phyloP scores from a whole-genome alignment of 106 monocot genomes.

The Allium cepa region DNA sequence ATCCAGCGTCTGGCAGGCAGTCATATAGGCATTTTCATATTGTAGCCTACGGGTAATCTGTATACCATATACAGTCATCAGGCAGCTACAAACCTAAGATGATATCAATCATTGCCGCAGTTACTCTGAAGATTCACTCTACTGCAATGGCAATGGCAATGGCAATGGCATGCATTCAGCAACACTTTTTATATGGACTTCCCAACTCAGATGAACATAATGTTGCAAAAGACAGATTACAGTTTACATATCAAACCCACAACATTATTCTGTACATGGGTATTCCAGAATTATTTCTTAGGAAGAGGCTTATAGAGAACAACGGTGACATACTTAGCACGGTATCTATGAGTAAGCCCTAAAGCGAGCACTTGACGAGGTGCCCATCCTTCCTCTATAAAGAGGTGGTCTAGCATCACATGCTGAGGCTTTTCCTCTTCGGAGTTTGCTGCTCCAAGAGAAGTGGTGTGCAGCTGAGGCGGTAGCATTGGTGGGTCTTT shows the following conservation, averaged over 20 bases:
- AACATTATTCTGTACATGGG: background rate
- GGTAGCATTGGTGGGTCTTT: constrained; percentile 54
- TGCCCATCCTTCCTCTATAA: constrained; percentile 78
- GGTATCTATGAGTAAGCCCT: constrained; percentile 67
- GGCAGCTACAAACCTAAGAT: too few relatives aligned
- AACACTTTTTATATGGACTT: too few relatives aligned
- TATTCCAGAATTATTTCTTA: constrained; percentile 15
- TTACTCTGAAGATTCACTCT: too few relatives aligned
- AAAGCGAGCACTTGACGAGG: constrained; percentile 60
- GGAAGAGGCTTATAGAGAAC: constrained; percentile 71
- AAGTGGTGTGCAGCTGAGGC: constrained; percentile 37
- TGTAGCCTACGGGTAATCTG: too few relatives aligned
- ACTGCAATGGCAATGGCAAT: too few relatives aligned
- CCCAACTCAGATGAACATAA: too few relatives aligned
- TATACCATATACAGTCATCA: too few relatives aligned
- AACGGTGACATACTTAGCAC: constrained; percentile 73
- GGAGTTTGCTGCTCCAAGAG: constrained; percentile 16
- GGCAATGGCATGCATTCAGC: too few relatives aligned
- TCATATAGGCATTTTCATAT: too few relatives aligned
- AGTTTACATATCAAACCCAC: background rate
- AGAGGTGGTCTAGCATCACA: constrained; percentile 82
- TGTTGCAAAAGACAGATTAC: too few relatives aligned
- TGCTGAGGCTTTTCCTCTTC: constrained; percentile 40
- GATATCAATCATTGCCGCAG: too few relatives aligned
- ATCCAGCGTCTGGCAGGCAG: too few relatives aligned